Conservation (phyloP, 1,139 yeast species). For the Spencermartinsiella ligniputridi region DNA sequence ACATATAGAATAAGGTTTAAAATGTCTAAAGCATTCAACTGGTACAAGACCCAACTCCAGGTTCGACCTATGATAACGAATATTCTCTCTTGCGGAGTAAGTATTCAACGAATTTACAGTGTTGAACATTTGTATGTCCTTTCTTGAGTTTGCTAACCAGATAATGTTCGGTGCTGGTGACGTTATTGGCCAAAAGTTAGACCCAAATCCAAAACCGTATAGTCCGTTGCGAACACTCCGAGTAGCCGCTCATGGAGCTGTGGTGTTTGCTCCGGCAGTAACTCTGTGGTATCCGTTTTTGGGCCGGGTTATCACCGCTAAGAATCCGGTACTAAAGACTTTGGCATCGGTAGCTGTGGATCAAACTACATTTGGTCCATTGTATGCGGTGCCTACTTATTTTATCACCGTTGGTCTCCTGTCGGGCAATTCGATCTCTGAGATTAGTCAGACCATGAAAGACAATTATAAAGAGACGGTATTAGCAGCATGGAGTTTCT, state of each 20-base stretch:
- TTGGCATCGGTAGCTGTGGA: constrained; percentile 58
- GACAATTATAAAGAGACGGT: constrained; percentile 42
- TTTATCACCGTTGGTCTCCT: constrained; percentile 62
- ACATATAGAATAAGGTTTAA: too few relatives aligned
- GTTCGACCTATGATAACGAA: constrained; percentile 29
- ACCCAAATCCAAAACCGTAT: constrained; percentile 20
- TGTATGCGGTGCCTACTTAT: constrained; percentile 42
- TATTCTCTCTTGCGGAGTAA: constrained; percentile 18
- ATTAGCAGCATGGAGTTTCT: constrained; percentile 70
- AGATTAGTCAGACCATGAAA: constrained; percentile 25
- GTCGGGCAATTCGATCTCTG: constrained; percentile 45
- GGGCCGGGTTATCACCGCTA: constrained; percentile 46
- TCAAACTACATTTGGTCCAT: constrained; percentile 74
- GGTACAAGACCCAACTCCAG: constrained; percentile 21
- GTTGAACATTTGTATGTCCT: constrained; percentile 12
- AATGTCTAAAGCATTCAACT: constrained; percentile 7
- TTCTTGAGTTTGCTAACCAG: constrained; percentile 23
- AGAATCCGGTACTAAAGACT: constrained; percentile 27
- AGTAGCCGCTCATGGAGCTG: constrained; percentile 67
- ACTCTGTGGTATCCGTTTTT: constrained; percentile 62
- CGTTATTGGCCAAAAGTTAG: constrained; percentile 53
- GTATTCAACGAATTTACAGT: too few relatives aligned
- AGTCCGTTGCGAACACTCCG: constrained; percentile 28
- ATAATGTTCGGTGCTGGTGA: constrained; percentile 76
- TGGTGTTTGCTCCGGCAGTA: constrained; percentile 74